Evolutionary conservation across 148 eudicot species (phyloP).

Genomic region (Vaccinium myrtillus): DNA sequence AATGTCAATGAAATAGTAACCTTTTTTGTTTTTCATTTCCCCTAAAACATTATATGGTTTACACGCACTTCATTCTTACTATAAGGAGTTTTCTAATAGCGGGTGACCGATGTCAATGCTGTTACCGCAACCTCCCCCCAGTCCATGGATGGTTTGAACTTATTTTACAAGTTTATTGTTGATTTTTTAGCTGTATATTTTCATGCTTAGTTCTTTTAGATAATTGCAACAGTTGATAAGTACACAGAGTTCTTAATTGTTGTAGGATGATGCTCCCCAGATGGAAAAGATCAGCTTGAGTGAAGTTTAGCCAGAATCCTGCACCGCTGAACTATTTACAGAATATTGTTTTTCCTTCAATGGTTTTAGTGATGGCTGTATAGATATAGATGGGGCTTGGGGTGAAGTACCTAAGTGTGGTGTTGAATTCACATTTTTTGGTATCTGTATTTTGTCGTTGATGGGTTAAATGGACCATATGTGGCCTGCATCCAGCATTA

Average conservation of each 20-base stretch:
- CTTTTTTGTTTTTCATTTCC: background rate
- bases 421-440: background rate
- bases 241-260: background rate
- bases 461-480: background rate
- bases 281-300: conserved; percentile 37
- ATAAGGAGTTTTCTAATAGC: background rate
- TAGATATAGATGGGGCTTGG: background rate
- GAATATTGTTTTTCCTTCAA: background rate
- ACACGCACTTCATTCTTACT: background rate
- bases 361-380: conserved; percentile 13
- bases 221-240: background rate
- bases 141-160: background rate
- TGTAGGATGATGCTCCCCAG: conserved; percentile 33
- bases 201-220: background rate
- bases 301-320: conserved; percentile 22
- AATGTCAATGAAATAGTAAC: background rate
- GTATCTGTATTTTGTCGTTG: background rate
- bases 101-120: background rate
- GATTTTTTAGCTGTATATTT: background rate
- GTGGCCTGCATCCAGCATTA: background rate
- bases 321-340: background rate
- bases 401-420: conserved; percentile 12
- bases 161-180: background rate
- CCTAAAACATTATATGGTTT: background rate
- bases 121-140: background rate